Conservation (phyloP, 768 basidiomycete genomes). For the Mycena venus region DNA sequence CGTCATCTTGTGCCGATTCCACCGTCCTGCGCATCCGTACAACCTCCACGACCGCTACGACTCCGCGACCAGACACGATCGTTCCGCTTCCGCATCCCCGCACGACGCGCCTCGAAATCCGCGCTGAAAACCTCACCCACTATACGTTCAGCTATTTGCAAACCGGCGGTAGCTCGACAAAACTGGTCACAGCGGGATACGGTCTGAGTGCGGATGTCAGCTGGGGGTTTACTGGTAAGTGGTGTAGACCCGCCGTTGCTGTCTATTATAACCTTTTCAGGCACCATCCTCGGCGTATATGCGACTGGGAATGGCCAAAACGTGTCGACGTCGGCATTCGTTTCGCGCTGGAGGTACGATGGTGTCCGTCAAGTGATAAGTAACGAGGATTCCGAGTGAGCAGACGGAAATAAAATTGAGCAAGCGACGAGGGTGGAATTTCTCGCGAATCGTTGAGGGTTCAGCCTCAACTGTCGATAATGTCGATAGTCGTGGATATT, state of each 20-base stretch:
- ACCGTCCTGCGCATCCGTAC: conserved; percentile 26
- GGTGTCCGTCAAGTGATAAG: conserved; percentile 13
- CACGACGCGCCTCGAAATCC: conserved; percentile 26
- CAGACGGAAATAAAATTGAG: too few relatives aligned
- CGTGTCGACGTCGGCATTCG: conserved; percentile 29
- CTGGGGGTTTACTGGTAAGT: conserved; percentile 33
- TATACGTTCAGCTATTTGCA: conserved; percentile 26
- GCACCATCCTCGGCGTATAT: conserved; percentile 27
- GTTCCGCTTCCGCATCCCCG: conserved; percentile 9
- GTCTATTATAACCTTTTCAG: too few relatives aligned
- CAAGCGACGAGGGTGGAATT: not conserved
- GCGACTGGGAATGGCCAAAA: conserved; percentile 29
- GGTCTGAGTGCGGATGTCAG: conserved; percentile 30
- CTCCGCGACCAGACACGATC: conserved; percentile 14
- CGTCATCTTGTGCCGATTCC: conserved; percentile 11
- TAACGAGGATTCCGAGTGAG: not conserved
- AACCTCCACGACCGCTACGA: conserved; percentile 19
- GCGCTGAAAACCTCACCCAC: conserved; percentile 30
- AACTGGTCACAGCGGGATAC: conserved; percentile 15
- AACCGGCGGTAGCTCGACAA: not conserved
- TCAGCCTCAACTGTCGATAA: not conserved
- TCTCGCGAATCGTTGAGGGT: not conserved
- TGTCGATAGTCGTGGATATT: too few relatives aligned
- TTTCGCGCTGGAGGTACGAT: conserved; percentile 28
- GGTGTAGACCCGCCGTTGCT: too few relatives aligned